phyloP scores from a whole-genome alignment of 495 filamentous ascomycete species.

The Lophiotrema nucula region DNA sequence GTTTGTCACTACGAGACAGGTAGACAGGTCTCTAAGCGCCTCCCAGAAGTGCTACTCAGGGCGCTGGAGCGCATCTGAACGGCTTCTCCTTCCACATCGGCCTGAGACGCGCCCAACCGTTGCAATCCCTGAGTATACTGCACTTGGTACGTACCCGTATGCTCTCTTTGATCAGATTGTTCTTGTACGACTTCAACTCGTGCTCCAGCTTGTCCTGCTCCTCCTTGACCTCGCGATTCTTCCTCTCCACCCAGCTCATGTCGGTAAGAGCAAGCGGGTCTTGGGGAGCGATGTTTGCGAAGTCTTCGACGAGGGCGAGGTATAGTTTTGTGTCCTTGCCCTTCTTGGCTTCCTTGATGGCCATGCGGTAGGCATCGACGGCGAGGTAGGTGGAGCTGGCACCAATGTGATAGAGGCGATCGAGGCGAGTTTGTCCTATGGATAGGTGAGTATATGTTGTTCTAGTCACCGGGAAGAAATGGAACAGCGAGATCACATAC shows the following conservation, averaged over 20 bases:
- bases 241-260: conserved; percentile 64
- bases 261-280: conserved; percentile 70
- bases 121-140: too few species aligned
- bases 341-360: conserved; percentile 67
- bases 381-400: conserved; percentile 71
- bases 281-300: conserved; percentile 60
- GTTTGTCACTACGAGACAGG: too few species aligned
- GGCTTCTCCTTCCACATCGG: too few species aligned
- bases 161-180: conserved; percentile 96
- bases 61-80: too few species aligned
- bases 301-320: conserved; percentile 61
- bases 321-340: conserved; percentile 75
- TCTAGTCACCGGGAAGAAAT: conserved; percentile 7
- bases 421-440: conserved; percentile 67
- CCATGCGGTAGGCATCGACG: conserved; percentile 76
- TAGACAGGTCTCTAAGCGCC: too few species aligned
- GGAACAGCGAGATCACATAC: too few species aligned
- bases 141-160: conserved; percentile 70
- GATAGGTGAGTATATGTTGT: conserved; percentile 34
- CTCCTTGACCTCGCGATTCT: conserved; percentile 58
- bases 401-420: conserved; percentile 80
- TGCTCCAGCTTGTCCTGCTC: conserved; percentile 72
- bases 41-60: too few species aligned
- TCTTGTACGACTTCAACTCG: conserved; percentile 91
- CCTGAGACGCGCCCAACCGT: too few species aligned